Evolutionary conservation across 495 filamentous ascomycete species (phyloP).

Genomic region (Daldinia caldariorum): DNA sequence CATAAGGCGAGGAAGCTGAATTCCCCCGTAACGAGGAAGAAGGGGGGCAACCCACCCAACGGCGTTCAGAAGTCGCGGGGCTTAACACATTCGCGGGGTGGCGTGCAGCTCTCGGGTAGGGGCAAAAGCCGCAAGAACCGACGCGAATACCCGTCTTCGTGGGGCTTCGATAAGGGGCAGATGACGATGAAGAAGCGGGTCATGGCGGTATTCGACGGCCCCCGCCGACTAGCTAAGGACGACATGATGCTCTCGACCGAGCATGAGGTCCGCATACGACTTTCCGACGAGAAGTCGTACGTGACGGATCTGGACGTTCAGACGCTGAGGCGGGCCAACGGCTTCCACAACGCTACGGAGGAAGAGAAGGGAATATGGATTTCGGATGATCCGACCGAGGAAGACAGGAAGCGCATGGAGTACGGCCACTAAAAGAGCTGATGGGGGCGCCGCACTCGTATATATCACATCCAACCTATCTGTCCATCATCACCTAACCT

Average conservation of each 20-base stretch:
- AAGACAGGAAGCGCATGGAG: slow-evolving; percentile 56
- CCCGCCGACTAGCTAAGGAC: slow-evolving; percentile 90
- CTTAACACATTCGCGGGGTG: slow-evolving; percentile 69
- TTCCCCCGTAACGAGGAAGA: slow-evolving; percentile 43
- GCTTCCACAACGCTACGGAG: slow-evolving; percentile 75
- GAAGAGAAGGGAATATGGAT: slow-evolving; percentile 88
- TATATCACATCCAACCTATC: neutral
- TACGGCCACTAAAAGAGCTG: slow-evolving; percentile 40
- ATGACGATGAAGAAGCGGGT: slow-evolving; percentile 99
- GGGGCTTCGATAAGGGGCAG: slow-evolving; percentile 88
- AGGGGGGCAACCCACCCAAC: slow-evolving; percentile 58
- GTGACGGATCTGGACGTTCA: slow-evolving; percentile 94
- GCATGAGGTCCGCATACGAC: slow-evolving; percentile 88
- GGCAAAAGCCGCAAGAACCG: slow-evolving; percentile 78
- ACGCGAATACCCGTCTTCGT: slow-evolving; percentile 89
- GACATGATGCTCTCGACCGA: slow-evolving; percentile 99
- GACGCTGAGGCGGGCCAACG: slow-evolving; percentile 86
- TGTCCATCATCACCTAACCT: neutral
- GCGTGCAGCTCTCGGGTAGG: slow-evolving; percentile 68
- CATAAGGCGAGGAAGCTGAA: slow-evolving; percentile 43
- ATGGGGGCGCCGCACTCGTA: slow-evolving; percentile 1
- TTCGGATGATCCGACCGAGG: slow-evolving; percentile 61
- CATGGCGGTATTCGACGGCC: slow-evolving; percentile 90
- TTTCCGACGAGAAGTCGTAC: slow-evolving; percentile 76
- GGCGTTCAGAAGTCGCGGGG: slow-evolving; percentile 65